Base-by-base conservation (phyloP, 345 rosid genomes). In the Ceriops decandra region DNA sequence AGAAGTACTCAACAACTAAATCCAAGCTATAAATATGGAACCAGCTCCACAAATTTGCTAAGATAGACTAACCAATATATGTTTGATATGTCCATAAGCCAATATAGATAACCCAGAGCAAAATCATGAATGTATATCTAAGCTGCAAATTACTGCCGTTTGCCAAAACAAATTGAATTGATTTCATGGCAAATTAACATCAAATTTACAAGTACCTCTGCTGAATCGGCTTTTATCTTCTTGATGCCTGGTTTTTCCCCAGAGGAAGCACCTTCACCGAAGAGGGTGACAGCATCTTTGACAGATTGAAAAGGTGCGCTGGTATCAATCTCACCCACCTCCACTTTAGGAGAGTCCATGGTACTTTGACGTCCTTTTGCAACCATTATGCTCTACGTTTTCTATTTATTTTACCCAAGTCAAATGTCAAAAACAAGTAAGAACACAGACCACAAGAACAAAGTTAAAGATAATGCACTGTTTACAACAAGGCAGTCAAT, bases 291-390 rank as follows among this genome's bases (percentile, higher is more conserved):
- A 0, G 96, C 98, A 87, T 93, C 95, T 81, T 91, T 93, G 67
- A 93, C 98, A 4, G 97, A 93, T 66, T 89, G 96, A 85, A 93
- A 93, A 62, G 98, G 98, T 68, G 97, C 89, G 17, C 96, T 93
- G 36, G 97, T 91, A 80, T 93, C 98, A 63, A 93, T 82, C 88
- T 93, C 98, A 8, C 98, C 98, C 79, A 93, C 95, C 85, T 87
- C 96, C 68, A 72, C 92, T 68, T 78, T 89, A 46, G 88, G 84
- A 63, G 93, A 82, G 58, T 78, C 88, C 36, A 82, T 79, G 49
- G 82, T 59, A 75, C 68, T 85, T 74, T 70, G 79, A 26, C 79
- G 81, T 60, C 85, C 95, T 75, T 82, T 91, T 27, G 91, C 88
- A 72, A 84, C 95, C 97, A 93, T 42, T 13, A 42, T 93, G 61